Base-by-base conservation (phyloP, 345 rosid genomes). In the Pseudoturritis turrita region DNA sequence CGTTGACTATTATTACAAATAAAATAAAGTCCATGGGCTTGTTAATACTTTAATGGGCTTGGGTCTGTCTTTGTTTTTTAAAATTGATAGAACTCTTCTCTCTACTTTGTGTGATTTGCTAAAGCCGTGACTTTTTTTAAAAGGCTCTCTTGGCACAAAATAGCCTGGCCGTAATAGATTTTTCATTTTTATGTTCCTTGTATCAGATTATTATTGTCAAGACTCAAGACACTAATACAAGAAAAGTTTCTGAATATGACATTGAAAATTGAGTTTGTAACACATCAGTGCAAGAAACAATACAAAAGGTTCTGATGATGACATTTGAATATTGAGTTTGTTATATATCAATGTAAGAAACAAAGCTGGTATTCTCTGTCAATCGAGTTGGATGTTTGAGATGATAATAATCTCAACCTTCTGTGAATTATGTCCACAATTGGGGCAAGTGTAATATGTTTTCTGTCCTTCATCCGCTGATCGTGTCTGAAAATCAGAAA, bases 381-480 rank as follows among this genome's bases (percentile, higher is more conserved):
- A 61, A 61, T 28, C 23, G 13, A 62, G 23, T 14, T 33, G 29
- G 58, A 50, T 50, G 55, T 9, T 21, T 44, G 53, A 64, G 3
- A 57, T 10, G 22, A 43, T 57, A 10, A 19, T 39, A 39, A 44
- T 25, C 37, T 77, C 69, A 77, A 52, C 77, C 80, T 72, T 77
- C 73, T 15, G 70, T 71, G 59, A 71, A 77, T 77, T 50, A 35
- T 77, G 80, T 25, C 70, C 53, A 61, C 80, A 72, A 45, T 66
- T 72, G 33, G 77, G 74, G 46, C 70, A 77, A 66, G 70, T 66
- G 51, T 77, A 77, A 25, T 72, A 71, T 5, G 70, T 77, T 25
- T 73, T 72, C 14, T 72, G 77, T 21, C 77, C 77, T 71, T 65
- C 73, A 19, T 77, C 73, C 0, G 77, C 73, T 50, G 80, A 71